Evolutionary conservation across 169 alveolate genomes (phyloP), one percentile per base, ranked within the genome.

Genomic region (Toxoplasma gondii): DNA sequence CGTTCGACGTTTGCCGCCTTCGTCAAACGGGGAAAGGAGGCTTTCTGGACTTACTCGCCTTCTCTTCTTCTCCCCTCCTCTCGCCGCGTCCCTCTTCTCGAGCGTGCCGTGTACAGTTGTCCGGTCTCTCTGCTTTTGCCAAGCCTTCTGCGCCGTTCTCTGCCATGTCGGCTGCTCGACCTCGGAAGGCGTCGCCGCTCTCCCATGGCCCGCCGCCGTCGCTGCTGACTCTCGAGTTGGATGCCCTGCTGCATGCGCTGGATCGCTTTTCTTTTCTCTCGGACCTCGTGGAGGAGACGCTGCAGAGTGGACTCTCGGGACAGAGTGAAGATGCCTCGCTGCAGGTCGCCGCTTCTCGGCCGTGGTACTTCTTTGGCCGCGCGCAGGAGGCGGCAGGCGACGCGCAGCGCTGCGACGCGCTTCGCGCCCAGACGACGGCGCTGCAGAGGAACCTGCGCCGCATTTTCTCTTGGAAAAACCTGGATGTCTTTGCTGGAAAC

Each of bases 341-440:
- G 86, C 5, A 17, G 45, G 39, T 19, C 1, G 39, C 86, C 9
- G 44, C 45, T 1, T 10, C 86, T 17, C 39, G 22, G 44, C 44
- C 86, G 5, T 78, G 86, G 86, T 78, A 9, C n/a, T 78, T 36
- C 86, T 78, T 78, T n/a, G 86, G 86, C 27, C 39, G 86, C 1
- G 9, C 86, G 39, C 22, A 41, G 45, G 86, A 78, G 86, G 86
- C 7, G 10, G 45, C 12, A n/a, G n/a, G 49, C 45, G 86, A 78
- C 9, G 86, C 12, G 45, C 9, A 31, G n/a, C 39, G 45, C 45
- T 17, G 86, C 22, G 86, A 78, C 9, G 12, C 4, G 58, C 12
- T 12, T 49, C 58, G 58, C 22, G 58, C 58, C 22, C 4, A 49
- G 58, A 49, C 58, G 4, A 16, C 5, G 31, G 74, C 74, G 74